phyloP scores from a whole-genome alignment of 2,329 filamentous ascomycete species.

The Trichoderma sp. region DNA sequence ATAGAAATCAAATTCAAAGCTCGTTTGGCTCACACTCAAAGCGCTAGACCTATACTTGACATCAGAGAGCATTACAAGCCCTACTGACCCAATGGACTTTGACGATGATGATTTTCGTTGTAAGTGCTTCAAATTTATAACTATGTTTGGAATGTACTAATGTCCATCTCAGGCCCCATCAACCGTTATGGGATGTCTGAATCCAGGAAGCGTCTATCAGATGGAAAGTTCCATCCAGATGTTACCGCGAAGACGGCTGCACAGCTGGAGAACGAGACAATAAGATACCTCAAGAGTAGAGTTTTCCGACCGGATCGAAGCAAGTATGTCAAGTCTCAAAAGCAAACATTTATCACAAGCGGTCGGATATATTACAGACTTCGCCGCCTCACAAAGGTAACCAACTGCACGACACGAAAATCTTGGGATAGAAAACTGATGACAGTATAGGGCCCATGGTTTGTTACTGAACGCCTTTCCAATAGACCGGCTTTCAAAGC shows the following conservation, averaged over 20 bases:
- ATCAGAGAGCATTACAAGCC: not conserved
- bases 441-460: not conserved
- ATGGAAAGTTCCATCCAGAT: not conserved
- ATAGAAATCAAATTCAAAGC: not conserved
- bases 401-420: not conserved
- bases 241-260: slow-evolving; percentile 21
- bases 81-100: not conserved
- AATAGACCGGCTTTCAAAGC: not conserved
- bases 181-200: slow-evolving; percentile 21
- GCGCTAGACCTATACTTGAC: not conserved
- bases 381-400: not conserved
- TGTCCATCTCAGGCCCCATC: not conserved
- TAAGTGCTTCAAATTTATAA: not conserved
- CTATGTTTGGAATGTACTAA: not conserved
- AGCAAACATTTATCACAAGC: not conserved
- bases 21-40: not conserved
- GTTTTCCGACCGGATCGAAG: not conserved
- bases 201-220: slow-evolving; percentile 11
- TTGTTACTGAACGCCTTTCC: not conserved
- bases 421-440: not conserved
- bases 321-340: not conserved
- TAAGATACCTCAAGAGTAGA: not conserved
- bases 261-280: slow-evolving; percentile 5
- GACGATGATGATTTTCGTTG: not conserved
- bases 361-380: not conserved